A percentile compares a stretch with the other conserved stretches of the same genome.
These are phyloP conservation scores for Mixia osmundae DNA, from an alignment of 1,284 basidiomycete species.

Conservation along the genomic window DNA sequence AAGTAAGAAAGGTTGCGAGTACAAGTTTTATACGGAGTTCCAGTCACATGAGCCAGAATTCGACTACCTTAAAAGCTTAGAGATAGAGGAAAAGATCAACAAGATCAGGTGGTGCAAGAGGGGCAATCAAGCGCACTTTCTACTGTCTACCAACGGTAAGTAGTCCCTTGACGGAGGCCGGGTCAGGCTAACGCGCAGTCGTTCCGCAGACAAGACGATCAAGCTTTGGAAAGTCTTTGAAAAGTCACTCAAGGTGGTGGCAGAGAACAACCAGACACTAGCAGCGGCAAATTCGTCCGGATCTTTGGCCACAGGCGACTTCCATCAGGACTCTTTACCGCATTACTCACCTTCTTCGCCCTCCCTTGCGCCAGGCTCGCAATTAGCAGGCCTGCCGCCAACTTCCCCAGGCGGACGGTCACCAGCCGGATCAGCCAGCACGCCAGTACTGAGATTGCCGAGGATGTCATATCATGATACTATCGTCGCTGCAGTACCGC, in stretches of 20 bases:
- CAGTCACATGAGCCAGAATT: conserved; percentile 99
- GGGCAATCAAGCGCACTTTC: conserved; percentile 90
- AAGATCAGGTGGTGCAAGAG: conserved; percentile 99
- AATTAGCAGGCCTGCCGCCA: conserved; percentile 7
- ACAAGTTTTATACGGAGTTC: conserved; percentile 99
- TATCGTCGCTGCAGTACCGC: conserved; percentile 91
- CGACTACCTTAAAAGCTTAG: conserved; percentile 97
- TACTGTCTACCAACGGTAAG: conserved; percentile 85
- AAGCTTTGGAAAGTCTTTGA: conserved; percentile 99
- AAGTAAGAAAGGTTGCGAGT: conserved; percentile 99
- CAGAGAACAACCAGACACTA: conserved; percentile 91
- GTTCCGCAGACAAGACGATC: conserved; percentile 87
- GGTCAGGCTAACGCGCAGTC: background rate
- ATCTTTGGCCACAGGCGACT: conserved; percentile 12
- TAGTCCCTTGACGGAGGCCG: conserved; percentile 5
- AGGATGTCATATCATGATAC: conserved; percentile 85
- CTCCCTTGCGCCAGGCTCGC: conserved; percentile 2
- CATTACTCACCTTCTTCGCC: conserved; percentile 1
- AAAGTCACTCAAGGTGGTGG: conserved; percentile 84
- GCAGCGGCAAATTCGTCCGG: conserved; percentile 20
- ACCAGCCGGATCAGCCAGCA: conserved; percentile 27
- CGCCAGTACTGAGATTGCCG: conserved; percentile 48
- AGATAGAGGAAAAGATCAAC: conserved; percentile 99
- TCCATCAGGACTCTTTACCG: conserved; percentile 10
- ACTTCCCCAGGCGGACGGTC: conserved; percentile 8